Percentiles rank a stretch among this genome's conserved stretches.
These are phyloP conservation scores for Cercospora janseana DNA, from an alignment of 2,329 filamentous ascomycete species.

Conservation along the genomic window DNA sequence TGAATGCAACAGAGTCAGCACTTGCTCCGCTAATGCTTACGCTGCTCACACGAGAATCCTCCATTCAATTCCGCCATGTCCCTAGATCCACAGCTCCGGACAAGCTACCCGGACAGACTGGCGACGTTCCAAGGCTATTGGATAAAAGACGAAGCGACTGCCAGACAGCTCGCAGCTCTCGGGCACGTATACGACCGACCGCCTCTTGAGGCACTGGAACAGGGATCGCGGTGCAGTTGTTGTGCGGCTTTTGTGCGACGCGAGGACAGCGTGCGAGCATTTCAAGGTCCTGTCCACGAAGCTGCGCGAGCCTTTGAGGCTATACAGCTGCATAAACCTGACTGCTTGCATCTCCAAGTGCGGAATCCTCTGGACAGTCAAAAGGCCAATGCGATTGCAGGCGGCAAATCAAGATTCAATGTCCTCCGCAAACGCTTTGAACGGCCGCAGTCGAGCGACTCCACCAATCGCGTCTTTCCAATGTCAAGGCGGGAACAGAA, in stretches of 20 bases:
- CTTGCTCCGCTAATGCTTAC: conserved; percentile 11
- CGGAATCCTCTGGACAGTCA: conserved; percentile 30
- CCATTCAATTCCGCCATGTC: conserved; percentile 6
- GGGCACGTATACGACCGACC: conserved; percentile 37
- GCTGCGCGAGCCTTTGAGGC: conserved; percentile 1
- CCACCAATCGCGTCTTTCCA: background rate
- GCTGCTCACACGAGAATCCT: too few species aligned
- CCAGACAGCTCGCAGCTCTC: conserved; percentile 33
- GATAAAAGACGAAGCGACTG: conserved; percentile 28
- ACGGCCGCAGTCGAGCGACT: background rate
- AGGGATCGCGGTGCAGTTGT: conserved; percentile 33
- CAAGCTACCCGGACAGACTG: conserved; percentile 16
- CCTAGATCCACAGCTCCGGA: conserved; percentile 1
- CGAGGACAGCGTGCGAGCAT: conserved; percentile 27
- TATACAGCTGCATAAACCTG: conserved; percentile 27
- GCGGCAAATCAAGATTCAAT: conserved; percentile 18
- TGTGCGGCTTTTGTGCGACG: conserved; percentile 33
- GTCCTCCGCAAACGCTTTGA: conserved; percentile 21
- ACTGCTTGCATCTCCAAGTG: conserved; percentile 30
- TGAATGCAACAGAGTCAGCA: too few species aligned
- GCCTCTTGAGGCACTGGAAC: conserved; percentile 33
- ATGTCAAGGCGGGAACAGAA: conserved; percentile 11
- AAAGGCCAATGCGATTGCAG: conserved; percentile 1
- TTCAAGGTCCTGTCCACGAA: conserved; percentile 22
- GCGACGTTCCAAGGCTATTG: conserved; percentile 29